Percentiles rank a stretch among this genome's conserved stretches.
These are phyloP conservation scores for Botrytis squamosa DNA, from an alignment of 2,329 filamentous ascomycete genomes.

Conservation along the genomic window DNA sequence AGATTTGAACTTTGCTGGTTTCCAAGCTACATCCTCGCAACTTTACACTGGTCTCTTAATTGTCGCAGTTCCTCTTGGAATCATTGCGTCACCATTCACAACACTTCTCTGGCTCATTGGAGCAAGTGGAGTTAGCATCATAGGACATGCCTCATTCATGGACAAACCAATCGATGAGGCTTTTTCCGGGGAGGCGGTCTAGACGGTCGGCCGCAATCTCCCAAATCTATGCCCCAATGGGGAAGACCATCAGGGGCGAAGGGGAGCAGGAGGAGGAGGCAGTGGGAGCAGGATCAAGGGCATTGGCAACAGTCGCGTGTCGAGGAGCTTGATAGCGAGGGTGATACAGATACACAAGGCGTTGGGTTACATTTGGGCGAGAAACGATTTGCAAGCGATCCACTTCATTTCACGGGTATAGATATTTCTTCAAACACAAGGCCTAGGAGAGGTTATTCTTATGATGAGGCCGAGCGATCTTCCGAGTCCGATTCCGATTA, in stretches of 20 bases:
- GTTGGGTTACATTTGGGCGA: slow-evolving; percentile 50
- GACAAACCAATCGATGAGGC: slow-evolving; percentile 99
- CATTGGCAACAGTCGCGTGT: slow-evolving; percentile 52
- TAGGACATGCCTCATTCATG: slow-evolving; percentile 93
- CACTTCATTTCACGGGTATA: slow-evolving; percentile 59
- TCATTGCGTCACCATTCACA: slow-evolving; percentile 79
- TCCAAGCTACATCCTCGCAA: slow-evolving; percentile 84
- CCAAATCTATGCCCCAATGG: slow-evolving; percentile 88
- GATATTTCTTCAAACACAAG: slow-evolving; percentile 49
- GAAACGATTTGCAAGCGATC: slow-evolving; percentile 57
- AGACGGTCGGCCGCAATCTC: slow-evolving; percentile 99
- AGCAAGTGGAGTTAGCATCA: slow-evolving; percentile 86
- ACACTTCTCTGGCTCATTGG: slow-evolving; percentile 95
- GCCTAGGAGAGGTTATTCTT: slow-evolving; percentile 35
- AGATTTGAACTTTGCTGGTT: slow-evolving; percentile 81
- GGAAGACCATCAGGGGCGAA: slow-evolving; percentile 98
- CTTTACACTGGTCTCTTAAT: slow-evolving; percentile 87
- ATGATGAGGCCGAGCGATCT: slow-evolving; percentile 48
- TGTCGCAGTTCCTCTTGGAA: slow-evolving; percentile 77
- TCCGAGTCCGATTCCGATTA: slow-evolving; percentile 37
- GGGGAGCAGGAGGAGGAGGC: slow-evolving; percentile 60
- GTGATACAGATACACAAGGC: slow-evolving; percentile 54
- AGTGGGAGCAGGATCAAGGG: slow-evolving; percentile 50
- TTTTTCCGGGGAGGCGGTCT: slow-evolving; percentile 99
- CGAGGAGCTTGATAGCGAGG: slow-evolving; percentile 64